Conservation (phyloP, 2,329 filamentous ascomycete species). For the Emydomyces testavorans region DNA sequence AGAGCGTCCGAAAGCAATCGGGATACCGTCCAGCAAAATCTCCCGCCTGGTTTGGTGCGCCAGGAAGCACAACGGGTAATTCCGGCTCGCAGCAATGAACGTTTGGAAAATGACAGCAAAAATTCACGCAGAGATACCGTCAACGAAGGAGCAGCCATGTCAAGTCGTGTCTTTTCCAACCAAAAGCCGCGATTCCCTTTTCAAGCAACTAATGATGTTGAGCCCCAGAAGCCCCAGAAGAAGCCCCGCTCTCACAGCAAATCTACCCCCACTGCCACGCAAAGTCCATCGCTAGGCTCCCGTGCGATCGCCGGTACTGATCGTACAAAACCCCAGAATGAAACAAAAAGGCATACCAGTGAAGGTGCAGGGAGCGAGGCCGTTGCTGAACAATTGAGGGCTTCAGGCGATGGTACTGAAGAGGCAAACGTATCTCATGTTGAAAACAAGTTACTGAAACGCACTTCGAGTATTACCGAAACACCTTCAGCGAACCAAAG, state of each 20-base stretch:
- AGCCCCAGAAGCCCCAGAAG: neutral
- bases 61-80: neutral
- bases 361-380: neutral
- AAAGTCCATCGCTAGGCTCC: slow-evolving; percentile 1
- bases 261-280: neutral
- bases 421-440: neutral
- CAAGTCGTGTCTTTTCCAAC: neutral
- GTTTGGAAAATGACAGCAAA: neutral
- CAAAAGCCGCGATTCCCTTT: neutral
- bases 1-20: neutral
- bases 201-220: neutral
- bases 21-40: neutral
- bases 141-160: neutral
- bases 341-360: neutral
- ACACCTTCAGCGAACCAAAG: neutral
- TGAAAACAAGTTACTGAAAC: neutral
- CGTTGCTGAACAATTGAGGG: neutral
- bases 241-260: neutral
- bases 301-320: slow-evolving; percentile 1
- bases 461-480: neutral
- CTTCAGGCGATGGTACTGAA: neutral
- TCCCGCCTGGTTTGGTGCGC: neutral
- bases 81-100: neutral
- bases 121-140: neutral
- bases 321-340: neutral